Evolutionary conservation across 805 yeast genomes (phyloP).

Genomic region (Starmerella ratchasimensis): DNA sequence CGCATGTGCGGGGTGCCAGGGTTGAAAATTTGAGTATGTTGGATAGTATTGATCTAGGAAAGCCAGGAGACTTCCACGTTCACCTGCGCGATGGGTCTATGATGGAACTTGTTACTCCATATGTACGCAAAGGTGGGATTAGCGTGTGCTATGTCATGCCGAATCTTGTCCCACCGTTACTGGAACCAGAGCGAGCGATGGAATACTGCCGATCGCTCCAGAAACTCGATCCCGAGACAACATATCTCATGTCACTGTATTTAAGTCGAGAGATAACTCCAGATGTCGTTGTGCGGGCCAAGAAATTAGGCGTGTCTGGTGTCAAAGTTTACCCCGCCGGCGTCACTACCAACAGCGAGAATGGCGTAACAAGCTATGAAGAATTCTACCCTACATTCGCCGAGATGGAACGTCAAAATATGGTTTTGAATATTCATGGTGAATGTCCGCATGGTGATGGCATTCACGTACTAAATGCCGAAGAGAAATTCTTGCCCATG

Average conservation of each 20-base stretch:
- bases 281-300: constrained; percentile 69
- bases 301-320: constrained; percentile 56
- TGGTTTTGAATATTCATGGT: constrained; percentile 86
- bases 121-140: constrained; percentile 79
- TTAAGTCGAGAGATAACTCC: constrained; percentile 71
- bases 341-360: constrained; percentile 90
- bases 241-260: constrained; percentile 84
- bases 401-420: constrained; percentile 65
- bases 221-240: constrained; percentile 61
- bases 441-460: constrained; percentile 75
- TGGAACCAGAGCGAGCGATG: constrained; percentile 56
- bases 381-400: constrained; percentile 79
- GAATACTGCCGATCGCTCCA: constrained; percentile 55
- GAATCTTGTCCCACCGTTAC: constrained; percentile 82
- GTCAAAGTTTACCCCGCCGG: constrained; percentile 98
- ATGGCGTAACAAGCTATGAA: constrained; percentile 82
- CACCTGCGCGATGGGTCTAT: constrained; percentile 87
- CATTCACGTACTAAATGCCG: constrained; percentile 88
- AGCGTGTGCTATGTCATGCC: constrained; percentile 95
- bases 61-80: constrained; percentile 70
- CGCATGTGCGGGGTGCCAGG: too few species aligned
- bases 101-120: constrained; percentile 86
- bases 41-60: constrained; percentile 24
- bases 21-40: too few species aligned
- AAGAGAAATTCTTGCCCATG: constrained; percentile 82